A percentile compares a stretch with the other conserved stretches of the same genome.
Evolutionary conservation across 2,329 filamentous ascomycete species (phyloP).

Genomic region (Apiospora marii): DNA sequence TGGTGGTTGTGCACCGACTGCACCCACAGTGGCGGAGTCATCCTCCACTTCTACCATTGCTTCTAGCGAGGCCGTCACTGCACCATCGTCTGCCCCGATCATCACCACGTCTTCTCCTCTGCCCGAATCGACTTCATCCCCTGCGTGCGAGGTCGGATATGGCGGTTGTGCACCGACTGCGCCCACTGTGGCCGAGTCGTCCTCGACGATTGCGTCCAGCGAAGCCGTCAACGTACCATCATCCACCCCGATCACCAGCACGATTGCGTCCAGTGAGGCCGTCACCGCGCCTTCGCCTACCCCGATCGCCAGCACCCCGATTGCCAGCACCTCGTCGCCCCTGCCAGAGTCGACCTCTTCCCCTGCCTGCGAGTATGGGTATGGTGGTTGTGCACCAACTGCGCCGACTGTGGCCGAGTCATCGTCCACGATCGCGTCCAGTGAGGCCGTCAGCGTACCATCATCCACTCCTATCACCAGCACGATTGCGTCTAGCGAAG

Average conservation of each 20-base stretch:
- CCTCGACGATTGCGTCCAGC: neutral
- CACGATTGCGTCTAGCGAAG: no score
- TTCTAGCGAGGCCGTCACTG: neutral
- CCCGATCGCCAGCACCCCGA: neutral
- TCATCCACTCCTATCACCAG: no score
- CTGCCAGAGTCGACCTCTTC: neutral
- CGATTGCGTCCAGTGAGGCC: no score
- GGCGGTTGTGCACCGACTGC: neutral
- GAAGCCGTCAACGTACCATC: neutral
- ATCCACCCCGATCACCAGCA: no score
- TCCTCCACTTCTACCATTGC: neutral
- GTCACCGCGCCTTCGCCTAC: neutral
- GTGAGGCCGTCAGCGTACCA: neutral
- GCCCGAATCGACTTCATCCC: no score
- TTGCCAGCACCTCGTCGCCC: neutral
- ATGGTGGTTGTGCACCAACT: neutral
- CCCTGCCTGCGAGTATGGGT: neutral
- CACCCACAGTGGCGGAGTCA: neutral
- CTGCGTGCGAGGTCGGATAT: neutral
- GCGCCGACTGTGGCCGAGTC: neutral
- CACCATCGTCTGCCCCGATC: neutral
- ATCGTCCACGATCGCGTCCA: neutral
- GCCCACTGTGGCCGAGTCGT: neutral
- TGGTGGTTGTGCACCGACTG: neutral
- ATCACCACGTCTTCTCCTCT: no score